Percentiles rank a stretch among this genome's conserved stretches.
These are phyloP conservation scores for Bidens hawaiensis DNA, from an alignment of 140 eudicot genomes.

Conservation along the genomic window DNA sequence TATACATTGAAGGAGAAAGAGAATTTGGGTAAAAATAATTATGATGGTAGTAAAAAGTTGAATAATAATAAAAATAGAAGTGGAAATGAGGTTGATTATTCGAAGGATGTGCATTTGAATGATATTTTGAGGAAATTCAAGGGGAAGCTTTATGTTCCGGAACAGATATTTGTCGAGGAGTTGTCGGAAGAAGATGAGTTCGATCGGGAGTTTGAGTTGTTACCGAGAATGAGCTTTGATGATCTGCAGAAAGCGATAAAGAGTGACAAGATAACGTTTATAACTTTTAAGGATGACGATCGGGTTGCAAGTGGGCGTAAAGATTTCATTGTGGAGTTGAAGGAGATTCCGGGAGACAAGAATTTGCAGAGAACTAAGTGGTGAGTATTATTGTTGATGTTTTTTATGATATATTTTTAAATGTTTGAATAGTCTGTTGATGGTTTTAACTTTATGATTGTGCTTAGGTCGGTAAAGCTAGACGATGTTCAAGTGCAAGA, in stretches of 20 bases:
- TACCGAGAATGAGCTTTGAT: conserved; percentile 61
- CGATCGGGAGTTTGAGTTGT: conserved; percentile 36
- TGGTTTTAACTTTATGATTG: conserved; percentile 17
- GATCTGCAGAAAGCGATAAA: conserved; percentile 47
- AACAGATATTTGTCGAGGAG: conserved; percentile 56
- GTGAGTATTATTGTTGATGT: conserved; percentile 30
- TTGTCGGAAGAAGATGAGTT: conserved; percentile 77
- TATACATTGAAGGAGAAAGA: conserved; percentile 63
- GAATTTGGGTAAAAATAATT: conserved; percentile 25
- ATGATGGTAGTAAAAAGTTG: conserved; percentile 24
- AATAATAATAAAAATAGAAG: conserved; percentile 4
- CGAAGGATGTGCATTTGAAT: conserved; percentile 57
- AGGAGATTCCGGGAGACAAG: conserved; percentile 76
- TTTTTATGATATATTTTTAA: not conserved
- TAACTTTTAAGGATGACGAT: conserved; percentile 54
- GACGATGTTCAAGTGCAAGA: conserved; percentile 38
- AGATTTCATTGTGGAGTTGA: conserved; percentile 69
- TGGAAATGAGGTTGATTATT: conserved; percentile 29
- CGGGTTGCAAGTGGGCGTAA: conserved; percentile 20
- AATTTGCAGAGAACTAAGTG: conserved; percentile 75
- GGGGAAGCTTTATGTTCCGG: conserved; percentile 93
- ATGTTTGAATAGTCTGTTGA: conserved; percentile 12
- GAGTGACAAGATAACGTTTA: conserved; percentile 48
- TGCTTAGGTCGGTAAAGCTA: conserved; percentile 62
- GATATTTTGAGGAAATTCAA: conserved; percentile 80